A percentile compares a stretch with the other conserved stretches of the same genome.
These are phyloP conservation scores for Sporisorium scitamineum DNA, from an alignment of 1,284 basidiomycete genomes.

Conservation along the genomic window DNA sequence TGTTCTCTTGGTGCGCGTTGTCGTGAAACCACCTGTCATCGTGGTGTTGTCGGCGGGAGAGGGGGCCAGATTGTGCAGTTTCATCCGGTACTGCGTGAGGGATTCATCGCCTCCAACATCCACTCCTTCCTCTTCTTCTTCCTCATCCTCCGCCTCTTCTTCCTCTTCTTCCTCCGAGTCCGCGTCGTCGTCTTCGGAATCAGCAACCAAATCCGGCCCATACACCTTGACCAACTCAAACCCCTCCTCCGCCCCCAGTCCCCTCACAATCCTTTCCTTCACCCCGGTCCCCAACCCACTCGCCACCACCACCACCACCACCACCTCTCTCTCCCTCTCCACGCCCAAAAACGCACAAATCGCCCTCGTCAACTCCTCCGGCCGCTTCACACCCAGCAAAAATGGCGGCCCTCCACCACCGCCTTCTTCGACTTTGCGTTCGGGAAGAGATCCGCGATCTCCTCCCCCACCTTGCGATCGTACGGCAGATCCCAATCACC, in stretches of 20 bases:
- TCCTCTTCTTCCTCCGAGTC: neutral
- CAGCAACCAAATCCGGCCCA: constrained; percentile 8
- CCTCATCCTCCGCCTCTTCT: neutral
- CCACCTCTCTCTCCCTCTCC: neutral
- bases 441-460: constrained; percentile 7
- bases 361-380: constrained; percentile 1
- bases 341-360: constrained; percentile 7
- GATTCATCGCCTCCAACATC: neutral
- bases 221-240: constrained; percentile 32
- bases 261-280: neutral
- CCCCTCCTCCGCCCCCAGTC: constrained; percentile 12
- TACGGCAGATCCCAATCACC: constrained; percentile 21
- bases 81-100: neutral
- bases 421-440: neutral
- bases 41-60: too few relatives aligned
- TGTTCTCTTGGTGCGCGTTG: neutral
- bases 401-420: constrained; percentile 10
- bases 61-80: neutral
- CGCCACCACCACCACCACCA: neutral
- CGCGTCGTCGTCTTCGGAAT: constrained; percentile 10
- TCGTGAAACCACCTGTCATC: neutral
- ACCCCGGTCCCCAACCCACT: neutral
- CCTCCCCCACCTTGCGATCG: constrained; percentile 18
- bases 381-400: constrained; percentile 20
- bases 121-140: too few relatives aligned